Evolutionary conservation across 257 asterid species (phyloP).

Genomic region (Solanum rostratum): DNA sequence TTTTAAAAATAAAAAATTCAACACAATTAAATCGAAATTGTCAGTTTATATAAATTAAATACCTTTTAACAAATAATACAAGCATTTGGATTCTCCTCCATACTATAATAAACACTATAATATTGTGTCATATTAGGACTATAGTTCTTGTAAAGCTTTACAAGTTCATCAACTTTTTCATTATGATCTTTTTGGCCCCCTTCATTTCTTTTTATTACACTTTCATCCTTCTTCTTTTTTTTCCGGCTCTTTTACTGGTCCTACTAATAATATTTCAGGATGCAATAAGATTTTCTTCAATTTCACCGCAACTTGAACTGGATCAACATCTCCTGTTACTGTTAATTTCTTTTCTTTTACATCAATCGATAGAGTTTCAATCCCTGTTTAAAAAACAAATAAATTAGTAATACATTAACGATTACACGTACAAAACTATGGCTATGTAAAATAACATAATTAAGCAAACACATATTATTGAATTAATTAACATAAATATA

Average conservation of each 20-base stretch:
- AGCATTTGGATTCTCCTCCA: slow-evolving; percentile 18
- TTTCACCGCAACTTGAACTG: slow-evolving; percentile 4
- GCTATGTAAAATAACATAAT: too few species aligned
- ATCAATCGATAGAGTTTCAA: slow-evolving; percentile 9
- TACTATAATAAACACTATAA: neutral
- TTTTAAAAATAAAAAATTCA: too few species aligned
- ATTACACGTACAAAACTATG: neutral
- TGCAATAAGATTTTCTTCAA: slow-evolving; percentile 13
- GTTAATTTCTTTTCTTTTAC: slow-evolving; percentile 16
- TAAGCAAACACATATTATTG: too few species aligned
- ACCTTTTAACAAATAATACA: slow-evolving; percentile 16
- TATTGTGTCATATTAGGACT: slow-evolving; percentile 1
- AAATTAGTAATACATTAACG: too few species aligned
- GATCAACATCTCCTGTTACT: slow-evolving; percentile 10
- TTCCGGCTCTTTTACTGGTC: slow-evolving; percentile 15
- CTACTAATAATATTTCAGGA: slow-evolving; percentile 12
- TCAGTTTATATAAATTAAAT: neutral
- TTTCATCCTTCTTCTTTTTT: slow-evolving; percentile 1
- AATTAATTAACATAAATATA: too few species aligned
- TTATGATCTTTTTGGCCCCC: neutral
- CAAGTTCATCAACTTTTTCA: slow-evolving; percentile 4
- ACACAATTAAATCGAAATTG: too few species aligned
- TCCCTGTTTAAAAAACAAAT: neutral
- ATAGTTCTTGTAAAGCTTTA: neutral
- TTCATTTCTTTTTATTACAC: neutral